Conservation (phyloP, 31 red algal genomes). For the Odonthalia washingtoniensis region DNA sequence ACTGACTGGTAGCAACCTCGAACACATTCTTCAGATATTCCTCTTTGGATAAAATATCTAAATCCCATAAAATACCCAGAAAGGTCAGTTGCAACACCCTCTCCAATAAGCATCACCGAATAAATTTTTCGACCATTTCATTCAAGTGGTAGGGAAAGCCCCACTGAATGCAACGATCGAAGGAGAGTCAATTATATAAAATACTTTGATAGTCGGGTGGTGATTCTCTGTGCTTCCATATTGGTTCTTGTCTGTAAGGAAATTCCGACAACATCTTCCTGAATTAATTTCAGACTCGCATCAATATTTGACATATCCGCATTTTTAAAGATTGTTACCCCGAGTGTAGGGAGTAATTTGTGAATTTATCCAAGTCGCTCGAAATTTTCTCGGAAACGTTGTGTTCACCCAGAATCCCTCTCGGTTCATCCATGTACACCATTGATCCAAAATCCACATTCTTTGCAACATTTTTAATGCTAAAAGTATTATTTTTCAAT, state of each 20-base stretch:
- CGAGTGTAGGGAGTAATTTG: slow-evolving; percentile 24
- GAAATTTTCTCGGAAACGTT: slow-evolving; percentile 51
- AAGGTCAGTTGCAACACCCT: slow-evolving; percentile 29
- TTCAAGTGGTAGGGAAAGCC: slow-evolving; percentile 69
- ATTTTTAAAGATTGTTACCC: slow-evolving; percentile 18
- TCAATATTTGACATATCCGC: slow-evolving; percentile 42
- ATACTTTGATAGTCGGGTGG: no score
- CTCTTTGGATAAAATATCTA: slow-evolving; percentile 42
- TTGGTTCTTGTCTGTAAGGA: no score
- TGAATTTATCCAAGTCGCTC: slow-evolving; percentile 42
- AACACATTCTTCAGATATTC: slow-evolving; percentile 62
- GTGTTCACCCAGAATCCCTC: slow-evolving; percentile 52
- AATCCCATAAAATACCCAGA: slow-evolving; percentile 63
- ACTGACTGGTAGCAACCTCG: slow-evolving; percentile 70
- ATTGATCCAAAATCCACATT: no score
- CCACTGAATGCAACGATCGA: slow-evolving; percentile 35
- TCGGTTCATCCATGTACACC: slow-evolving; percentile 33
- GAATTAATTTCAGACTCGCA: slow-evolving; percentile 35
- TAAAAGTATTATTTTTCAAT: no score
- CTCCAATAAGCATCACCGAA: slow-evolving; percentile 52
- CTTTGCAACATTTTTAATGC: no score
- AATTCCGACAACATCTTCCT: slow-evolving; percentile 38
- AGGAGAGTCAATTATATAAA: slow-evolving; percentile 18
- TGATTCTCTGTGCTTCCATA: no score
- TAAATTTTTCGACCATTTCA: slow-evolving; percentile 58